A percentile compares a stretch with the other conserved stretches of the same genome.
Evolutionary conservation across 208 protist species (phyloP).

Genomic region (Trypanosoma cruzi): DNA sequence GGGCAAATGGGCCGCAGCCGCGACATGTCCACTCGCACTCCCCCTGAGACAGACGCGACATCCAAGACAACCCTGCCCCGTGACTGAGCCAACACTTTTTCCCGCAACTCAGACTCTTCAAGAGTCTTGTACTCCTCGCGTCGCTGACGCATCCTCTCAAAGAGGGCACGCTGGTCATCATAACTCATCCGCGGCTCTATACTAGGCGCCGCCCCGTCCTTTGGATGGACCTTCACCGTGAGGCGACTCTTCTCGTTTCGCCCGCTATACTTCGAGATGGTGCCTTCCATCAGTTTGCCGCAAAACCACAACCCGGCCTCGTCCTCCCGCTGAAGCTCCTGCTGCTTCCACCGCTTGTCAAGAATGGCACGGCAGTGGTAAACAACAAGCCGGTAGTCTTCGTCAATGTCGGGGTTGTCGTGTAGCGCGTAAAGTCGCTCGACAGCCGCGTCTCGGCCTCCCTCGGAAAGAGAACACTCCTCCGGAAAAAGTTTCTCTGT

Average conservation of each 20-base stretch:
- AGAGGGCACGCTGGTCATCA: slow-evolving; percentile 79
- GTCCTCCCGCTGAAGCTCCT: slow-evolving; percentile 47
- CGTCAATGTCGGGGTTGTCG: slow-evolving; percentile 74
- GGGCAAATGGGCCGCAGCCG: slow-evolving; percentile 62
- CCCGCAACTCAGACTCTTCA: slow-evolving; percentile 78
- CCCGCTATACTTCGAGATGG: slow-evolving; percentile 52
- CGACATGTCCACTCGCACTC: slow-evolving; percentile 12
- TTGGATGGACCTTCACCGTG: slow-evolving; percentile 70
- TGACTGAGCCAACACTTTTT: slow-evolving; percentile 61
- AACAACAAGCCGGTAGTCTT: slow-evolving; percentile 66
- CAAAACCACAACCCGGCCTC: slow-evolving; percentile 76
- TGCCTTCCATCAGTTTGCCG: slow-evolving; percentile 63
- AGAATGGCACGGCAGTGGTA: slow-evolving; percentile 86
- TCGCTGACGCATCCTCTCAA: slow-evolving; percentile 45
- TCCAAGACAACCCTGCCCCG: slow-evolving; percentile 42
- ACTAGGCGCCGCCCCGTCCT: slow-evolving; percentile 55
- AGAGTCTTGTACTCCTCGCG: slow-evolving; percentile 56
- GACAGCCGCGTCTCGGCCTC: slow-evolving; percentile 38
- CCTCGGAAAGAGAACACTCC: slow-evolving; percentile 43
- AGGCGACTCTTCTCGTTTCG: slow-evolving; percentile 73
- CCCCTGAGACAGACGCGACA: not conserved
- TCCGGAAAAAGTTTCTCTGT: slow-evolving; percentile 51
- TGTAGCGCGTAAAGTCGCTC: slow-evolving; percentile 44
- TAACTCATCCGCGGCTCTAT: slow-evolving; percentile 78
- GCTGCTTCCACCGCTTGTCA: slow-evolving; percentile 59